Evolutionary conservation across 2,329 filamentous ascomycete genomes (phyloP), one percentile per base, ranked within the genome.

Genomic region (Exutisphaerella laricina): DNA sequence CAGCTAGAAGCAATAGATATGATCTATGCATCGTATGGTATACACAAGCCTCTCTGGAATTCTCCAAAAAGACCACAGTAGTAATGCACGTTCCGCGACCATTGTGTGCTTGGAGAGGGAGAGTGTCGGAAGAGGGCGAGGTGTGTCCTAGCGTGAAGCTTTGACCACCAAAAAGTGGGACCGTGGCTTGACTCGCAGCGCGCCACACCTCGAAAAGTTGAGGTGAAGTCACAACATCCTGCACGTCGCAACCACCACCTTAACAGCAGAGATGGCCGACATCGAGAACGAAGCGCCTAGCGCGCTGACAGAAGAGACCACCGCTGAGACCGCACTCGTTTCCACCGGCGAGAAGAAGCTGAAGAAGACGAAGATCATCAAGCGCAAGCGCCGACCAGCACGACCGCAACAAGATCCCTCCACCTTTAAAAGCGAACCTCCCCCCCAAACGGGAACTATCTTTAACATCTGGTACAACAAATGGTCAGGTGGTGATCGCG

Each of bases 391-490:
- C 60, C 78, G 88, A 28, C 92, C 92, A 22, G 92, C 92, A 34
- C 81, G 90, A 46, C 84, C 85, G 0, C 92, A 98, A 69, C 83
- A 96, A 58, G 92, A 98, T 60, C 80, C 88, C 1, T 80, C 84
- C 29, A 82, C 82, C 31, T 78, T 94, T 68, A 86, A 84, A 57
- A 83, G 83, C 23, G 88, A 95, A 57, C 84, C 86, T 3, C 88
- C 89, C 12, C 85, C 87, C 1, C 89, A 97, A 59, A 97, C 90
- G 0, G 92, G 92, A 40, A 94, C 87, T 0, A 88, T 89, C 45
- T 98, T 92, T 75, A 98, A 98, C 67, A 94, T 94, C 60, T 96
- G 89, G 90, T 95, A 96, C 70, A 96, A 95, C 71, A 97, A 96
- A 68, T 97, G 90, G 89, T 85, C 83, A 1, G 92, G 92, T 54